Conservation (phyloP, 257 asterid species). For the Anisodus acutangulus region DNA sequence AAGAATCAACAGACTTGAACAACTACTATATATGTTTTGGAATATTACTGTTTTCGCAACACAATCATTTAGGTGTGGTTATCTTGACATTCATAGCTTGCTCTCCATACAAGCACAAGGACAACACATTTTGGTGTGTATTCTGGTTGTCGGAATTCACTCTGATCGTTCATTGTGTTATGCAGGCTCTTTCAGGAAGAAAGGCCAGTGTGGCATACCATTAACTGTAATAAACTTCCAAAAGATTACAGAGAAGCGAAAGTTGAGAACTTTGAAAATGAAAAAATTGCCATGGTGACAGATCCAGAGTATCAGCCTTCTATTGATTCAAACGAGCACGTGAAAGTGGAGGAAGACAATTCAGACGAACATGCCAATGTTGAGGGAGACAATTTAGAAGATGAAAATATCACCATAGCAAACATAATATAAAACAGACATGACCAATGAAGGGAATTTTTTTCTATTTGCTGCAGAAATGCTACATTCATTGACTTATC, state of each 20-base stretch:
- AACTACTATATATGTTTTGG: background rate
- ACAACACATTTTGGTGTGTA: background rate
- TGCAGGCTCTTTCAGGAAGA: slow-evolving; percentile 86
- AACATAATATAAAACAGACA: slow-evolving; percentile 25
- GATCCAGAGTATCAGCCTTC: slow-evolving; percentile 46
- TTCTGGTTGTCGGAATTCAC: background rate
- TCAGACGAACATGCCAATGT: slow-evolving; percentile 22
- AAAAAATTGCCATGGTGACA: slow-evolving; percentile 66
- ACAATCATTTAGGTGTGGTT: background rate
- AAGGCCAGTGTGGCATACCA: slow-evolving; percentile 78
- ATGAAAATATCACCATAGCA: slow-evolving; percentile 62
- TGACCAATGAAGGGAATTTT: background rate
- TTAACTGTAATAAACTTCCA: slow-evolving; percentile 78
- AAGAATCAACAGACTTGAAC: background rate
- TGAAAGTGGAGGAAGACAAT: slow-evolving; percentile 1
- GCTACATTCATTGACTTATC: background rate
- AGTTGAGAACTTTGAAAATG: slow-evolving; percentile 42
- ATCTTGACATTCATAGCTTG: background rate
- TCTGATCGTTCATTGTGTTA: slow-evolving; percentile 22
- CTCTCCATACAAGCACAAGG: background rate
- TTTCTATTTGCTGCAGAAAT: slow-evolving; percentile 11
- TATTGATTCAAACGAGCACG: slow-evolving; percentile 50
- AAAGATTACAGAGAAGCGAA: slow-evolving; percentile 55
- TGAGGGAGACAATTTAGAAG: slow-evolving; percentile 46
- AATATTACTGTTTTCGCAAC: background rate